These are phyloP conservation scores for Pyrenophora seminiperda DNA, from an alignment of 2,329 filamentous ascomycete genomes.

Conservation along the genomic window DNA sequence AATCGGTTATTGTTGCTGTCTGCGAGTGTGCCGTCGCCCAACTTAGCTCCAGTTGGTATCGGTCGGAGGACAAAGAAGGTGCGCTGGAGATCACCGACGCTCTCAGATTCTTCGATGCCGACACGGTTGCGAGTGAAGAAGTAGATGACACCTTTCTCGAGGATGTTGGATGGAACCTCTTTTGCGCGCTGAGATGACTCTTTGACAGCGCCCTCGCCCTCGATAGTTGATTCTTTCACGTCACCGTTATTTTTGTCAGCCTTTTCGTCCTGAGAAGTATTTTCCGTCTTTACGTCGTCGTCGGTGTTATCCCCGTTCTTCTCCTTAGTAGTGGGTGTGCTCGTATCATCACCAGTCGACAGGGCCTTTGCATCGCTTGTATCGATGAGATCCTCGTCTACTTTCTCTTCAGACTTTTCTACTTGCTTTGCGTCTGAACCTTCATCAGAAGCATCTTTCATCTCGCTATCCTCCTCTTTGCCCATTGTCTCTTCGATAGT, in stretches of 20 bases:
- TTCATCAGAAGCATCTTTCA: conserved; percentile 28
- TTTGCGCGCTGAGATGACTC: conserved; percentile 58
- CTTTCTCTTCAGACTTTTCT: conserved; percentile 19
- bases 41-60: conserved; percentile 69
- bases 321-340: conserved; percentile 16
- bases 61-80: conserved; percentile 81
- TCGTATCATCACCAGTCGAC: conserved; percentile 29
- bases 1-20: conserved; percentile 69
- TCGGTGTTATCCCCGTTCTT: conserved; percentile 5
- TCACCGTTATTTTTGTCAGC: conserved; percentile 15
- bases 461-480: conserved; percentile 33
- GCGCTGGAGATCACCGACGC: conserved; percentile 73
- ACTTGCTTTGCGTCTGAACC: conserved; percentile 7
- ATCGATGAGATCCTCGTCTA: conserved; percentile 1
- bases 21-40: conserved; percentile 64
- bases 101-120: conserved; percentile 69
- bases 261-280: conserved; percentile 4
- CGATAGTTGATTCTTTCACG: conserved; percentile 26
- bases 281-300: conserved; percentile 8
- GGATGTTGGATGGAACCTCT: conserved; percentile 63
- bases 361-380: conserved; percentile 21
- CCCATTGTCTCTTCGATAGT: conserved; percentile 61
- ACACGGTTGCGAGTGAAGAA: conserved; percentile 87
- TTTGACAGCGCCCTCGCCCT: conserved; percentile 49
- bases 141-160: conserved; percentile 89